Evolutionary conservation across 2,329 filamentous ascomycete species (phyloP), one percentile per base, ranked within the genome.

Genomic region (Stagonosporopsis cucurbitacearum): DNA sequence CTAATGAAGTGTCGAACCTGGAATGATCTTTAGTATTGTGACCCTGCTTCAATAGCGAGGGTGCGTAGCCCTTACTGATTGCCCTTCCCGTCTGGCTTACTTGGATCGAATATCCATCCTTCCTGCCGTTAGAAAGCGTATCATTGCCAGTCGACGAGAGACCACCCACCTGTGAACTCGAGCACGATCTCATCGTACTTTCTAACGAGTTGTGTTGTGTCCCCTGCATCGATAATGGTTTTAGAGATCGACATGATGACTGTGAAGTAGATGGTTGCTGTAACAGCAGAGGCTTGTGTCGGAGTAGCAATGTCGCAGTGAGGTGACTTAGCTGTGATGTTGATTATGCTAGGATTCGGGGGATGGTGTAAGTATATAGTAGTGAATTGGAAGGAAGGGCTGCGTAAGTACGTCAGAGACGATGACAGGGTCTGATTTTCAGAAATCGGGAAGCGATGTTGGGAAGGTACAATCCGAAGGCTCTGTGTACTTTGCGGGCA

Each of bases 1-100:
- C 88, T 62, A 88, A 82, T 17, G 94, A 96, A 58, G 88, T 90
- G 80, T 98, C 95, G 80, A 99, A 98, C 77, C 93, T 96, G 67
- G 45, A 30, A 51, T 59, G 28, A 44, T 28, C 13, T 36, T 71
- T 36, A 71, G 59, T 32, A 49, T 12, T 3, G 17, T 15, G 30
- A 22, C 25, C 11, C 13, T 20, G 4, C 9, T 19, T 12, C 11
- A 15, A 19, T 25, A 9, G 20, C n/a, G 6, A 25, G 41, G 28
- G 3, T 12, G 19, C 33, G 20, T 15, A 26, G 35, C 17, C 78
- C 88, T 70, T 81, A 96, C 92, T 92, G 73, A 23, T 76, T 78
- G 69, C 93, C 93, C 83, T 84, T 85, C 70, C 85, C 81, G 54
- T 86, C 81, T 17, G 83, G 77, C 74, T 85, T 78, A 62, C 71